Conservation (phyloP, 805 yeast species). For the Lipomyces mesembrius region DNA sequence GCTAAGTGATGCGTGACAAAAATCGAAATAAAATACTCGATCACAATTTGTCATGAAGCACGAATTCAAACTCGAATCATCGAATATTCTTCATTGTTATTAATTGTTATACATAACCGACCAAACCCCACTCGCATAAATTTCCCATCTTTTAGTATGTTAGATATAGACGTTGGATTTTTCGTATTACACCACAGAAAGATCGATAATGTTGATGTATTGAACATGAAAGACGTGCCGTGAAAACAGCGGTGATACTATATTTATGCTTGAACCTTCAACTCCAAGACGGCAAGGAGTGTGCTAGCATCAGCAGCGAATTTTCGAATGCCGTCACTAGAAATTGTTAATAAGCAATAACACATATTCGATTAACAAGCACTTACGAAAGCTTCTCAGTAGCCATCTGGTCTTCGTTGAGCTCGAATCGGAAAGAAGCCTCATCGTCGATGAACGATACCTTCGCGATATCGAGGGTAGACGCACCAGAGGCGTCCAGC, state of each 20-base stretch:
- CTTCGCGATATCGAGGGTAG: conserved; percentile 62
- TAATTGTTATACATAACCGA: no score
- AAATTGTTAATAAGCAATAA: not conserved
- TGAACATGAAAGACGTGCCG: not conserved
- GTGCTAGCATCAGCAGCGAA: conserved; percentile 93
- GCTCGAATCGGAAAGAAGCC: conserved; percentile 82
- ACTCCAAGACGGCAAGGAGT: conserved; percentile 47
- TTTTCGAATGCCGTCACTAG: conserved; percentile 88
- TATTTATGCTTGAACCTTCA: conserved; percentile 25
- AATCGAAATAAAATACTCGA: no score
- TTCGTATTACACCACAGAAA: not conserved
- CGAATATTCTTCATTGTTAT: no score
- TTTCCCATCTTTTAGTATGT: not conserved
- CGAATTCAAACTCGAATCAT: no score
- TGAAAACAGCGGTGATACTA: not conserved
- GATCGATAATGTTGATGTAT: not conserved
- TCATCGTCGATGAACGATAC: conserved; percentile 84
- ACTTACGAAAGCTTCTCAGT: conserved; percentile 81
- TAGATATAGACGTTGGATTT: no score
- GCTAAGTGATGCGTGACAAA: no score
- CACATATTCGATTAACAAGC: not conserved
- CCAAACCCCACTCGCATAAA: no score
- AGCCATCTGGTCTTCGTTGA: conserved; percentile 98
- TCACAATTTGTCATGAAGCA: no score
- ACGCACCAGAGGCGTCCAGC: conserved; percentile 70